phyloP scores from a whole-genome alignment of 2,329 filamentous ascomycete genomes.

The Ophiostoma montium region DNA sequence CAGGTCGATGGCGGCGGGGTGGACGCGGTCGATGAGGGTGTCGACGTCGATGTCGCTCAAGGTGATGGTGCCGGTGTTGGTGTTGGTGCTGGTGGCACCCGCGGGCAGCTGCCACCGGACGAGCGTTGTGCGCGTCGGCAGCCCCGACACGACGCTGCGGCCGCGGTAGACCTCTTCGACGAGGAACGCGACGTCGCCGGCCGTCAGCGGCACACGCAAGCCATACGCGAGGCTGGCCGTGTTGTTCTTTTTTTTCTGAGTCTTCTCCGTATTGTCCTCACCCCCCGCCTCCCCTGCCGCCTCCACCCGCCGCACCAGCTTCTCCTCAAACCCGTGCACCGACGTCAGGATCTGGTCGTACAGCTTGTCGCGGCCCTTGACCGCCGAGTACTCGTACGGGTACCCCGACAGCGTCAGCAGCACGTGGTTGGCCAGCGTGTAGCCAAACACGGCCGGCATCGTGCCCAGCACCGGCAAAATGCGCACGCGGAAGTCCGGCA shows the following conservation, averaged over 20 bases:
- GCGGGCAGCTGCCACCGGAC: conserved; percentile 50
- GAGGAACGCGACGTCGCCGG: conserved; percentile 73
- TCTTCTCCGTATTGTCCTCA: not conserved
- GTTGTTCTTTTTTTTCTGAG: conserved; percentile 1
- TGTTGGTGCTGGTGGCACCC: conserved; percentile 26
- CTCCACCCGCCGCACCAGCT: conserved; percentile 38
- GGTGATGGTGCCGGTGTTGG: no score
- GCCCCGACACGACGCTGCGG: conserved; percentile 67
- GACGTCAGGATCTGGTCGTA: conserved; percentile 70
- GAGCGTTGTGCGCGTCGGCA: conserved; percentile 67
- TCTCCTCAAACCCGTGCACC: conserved; percentile 68
- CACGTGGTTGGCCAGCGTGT: conserved; percentile 82
- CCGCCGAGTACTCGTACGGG: conserved; percentile 67
- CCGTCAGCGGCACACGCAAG: conserved; percentile 63
- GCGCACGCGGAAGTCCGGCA: conserved; percentile 87
- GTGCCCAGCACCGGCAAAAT: conserved; percentile 91
- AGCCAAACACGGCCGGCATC: conserved; percentile 93
- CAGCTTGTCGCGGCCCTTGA: conserved; percentile 78
- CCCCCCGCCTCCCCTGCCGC: not conserved
- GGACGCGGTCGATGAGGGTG: conserved; percentile 23
- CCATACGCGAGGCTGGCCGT: conserved; percentile 42
- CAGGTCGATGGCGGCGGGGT: conserved; percentile 25
- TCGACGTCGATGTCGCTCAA: no score
- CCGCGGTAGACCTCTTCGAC: conserved; percentile 81
- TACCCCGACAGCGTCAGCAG: conserved; percentile 70